These are phyloP conservation scores for Suillus hirtellus DNA, from an alignment of 768 basidiomycete genomes.

Conservation along the genomic window DNA sequence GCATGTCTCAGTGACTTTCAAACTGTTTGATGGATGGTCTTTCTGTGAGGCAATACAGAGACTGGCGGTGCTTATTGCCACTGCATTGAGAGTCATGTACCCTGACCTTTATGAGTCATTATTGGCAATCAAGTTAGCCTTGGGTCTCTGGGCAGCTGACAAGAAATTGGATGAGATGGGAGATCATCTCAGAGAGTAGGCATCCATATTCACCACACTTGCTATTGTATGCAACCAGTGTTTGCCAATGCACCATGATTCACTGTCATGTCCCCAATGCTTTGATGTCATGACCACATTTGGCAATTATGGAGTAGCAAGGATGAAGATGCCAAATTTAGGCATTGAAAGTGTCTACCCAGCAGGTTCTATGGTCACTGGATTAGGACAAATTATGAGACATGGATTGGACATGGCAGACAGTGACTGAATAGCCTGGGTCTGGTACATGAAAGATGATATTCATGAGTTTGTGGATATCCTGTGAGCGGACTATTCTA, in stretches of 20 bases:
- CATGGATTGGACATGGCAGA: not conserved
- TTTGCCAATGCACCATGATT: not conserved
- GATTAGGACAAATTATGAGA: not conserved
- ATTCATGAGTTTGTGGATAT: not conserved
- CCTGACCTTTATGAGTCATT: not conserved
- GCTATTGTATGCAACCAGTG: not conserved
- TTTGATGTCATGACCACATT: not conserved
- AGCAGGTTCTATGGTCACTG: not conserved
- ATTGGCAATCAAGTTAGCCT: not conserved
- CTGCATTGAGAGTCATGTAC: not conserved
- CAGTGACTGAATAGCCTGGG: not conserved
- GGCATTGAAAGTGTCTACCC: not conserved
- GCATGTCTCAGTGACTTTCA: not conserved
- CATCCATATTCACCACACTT: not conserved
- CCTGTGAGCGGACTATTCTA: not conserved
- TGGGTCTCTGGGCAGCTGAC: not conserved
- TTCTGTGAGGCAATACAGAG: not conserved
- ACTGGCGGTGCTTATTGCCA: not conserved
- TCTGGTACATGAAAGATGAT: not conserved
- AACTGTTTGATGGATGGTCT: not conserved
- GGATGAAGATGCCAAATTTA: not conserved
- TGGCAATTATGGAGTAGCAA: not conserved
- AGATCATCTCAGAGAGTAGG: not conserved
- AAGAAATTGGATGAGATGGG: not conserved
- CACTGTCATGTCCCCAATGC: not conserved